Evolutionary conservation across 2,329 filamentous ascomycete species (phyloP), one percentile per base, ranked within the genome.

Genomic region (Helotiales sp.): DNA sequence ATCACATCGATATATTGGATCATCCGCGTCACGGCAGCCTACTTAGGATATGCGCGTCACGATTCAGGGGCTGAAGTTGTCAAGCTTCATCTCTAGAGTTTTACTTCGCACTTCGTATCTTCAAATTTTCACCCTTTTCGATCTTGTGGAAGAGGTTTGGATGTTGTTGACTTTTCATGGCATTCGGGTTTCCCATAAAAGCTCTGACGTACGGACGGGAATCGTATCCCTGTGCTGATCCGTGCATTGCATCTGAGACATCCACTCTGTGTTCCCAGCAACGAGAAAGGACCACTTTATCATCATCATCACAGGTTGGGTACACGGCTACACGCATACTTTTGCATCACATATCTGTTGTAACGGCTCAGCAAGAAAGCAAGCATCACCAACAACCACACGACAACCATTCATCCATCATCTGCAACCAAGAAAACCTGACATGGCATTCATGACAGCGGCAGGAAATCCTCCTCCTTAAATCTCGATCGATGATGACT

Each of bases 401-500:
- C 15, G 40, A 43, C 40, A 20, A 15, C 40, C 40, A 43, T 43
- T 4, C 47, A 30, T 50, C 47, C 24, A 50, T 50, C 24, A 50
- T 50, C 47, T 28, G 24, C 47, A 50, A 17, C 40, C 11, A 26
- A 50, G 24, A 28, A 50, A 3, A 28, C 11, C 24, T 28, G 24
- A 17, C 47, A 26, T 28, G 24, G 6, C 47, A 26, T 15, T 50
- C 15, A 28, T 50, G 47, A 50, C 47, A 50, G 47, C 47, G 47
- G 47, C 30, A 57, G n/a, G 3, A 28, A 32, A 55, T 13, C 50
- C n/a, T 32, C 1, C n/a, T 54, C 26, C n/a, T 54, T 20, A 5
- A 34, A 34, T 57, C 52, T 57, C 52, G 52, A 57, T 57, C 52
- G 52, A 57, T 57, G 52, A 57, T 57, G 52, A 34, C 50, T 54